Evolutionary conservation across 2,329 filamentous ascomycete genomes (phyloP).

Genomic region (Nemania diffusa): DNA sequence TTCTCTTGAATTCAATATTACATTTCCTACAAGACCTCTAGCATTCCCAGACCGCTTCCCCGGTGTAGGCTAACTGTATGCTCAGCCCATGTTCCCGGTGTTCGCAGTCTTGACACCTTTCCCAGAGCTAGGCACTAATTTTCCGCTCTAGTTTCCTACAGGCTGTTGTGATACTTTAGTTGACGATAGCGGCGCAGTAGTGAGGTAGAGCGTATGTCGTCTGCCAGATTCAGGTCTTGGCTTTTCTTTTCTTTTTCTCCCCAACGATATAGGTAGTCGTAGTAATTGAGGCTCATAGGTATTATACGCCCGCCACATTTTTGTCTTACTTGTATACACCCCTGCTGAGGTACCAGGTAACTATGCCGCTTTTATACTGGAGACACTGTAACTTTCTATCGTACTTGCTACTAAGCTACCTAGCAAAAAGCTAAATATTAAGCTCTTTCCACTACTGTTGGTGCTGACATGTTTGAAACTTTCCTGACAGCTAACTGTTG

Average conservation of each 20-base stretch:
- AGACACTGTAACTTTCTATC: background rate
- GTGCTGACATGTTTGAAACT: background rate
- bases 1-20: background rate
- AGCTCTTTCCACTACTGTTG: background rate
- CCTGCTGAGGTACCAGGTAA: background rate
- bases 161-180: background rate
- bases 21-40: background rate
- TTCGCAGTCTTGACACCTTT: background rate
- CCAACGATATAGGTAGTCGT: background rate
- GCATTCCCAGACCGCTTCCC: background rate
- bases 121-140: background rate
- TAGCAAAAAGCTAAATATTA: background rate
- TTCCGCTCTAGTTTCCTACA: background rate
- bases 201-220: background rate
- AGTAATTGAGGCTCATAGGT: background rate
- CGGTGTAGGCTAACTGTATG: background rate
- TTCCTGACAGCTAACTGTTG: background rate
- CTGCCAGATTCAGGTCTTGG: background rate
- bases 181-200: background rate
- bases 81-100: background rate
- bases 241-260: background rate
- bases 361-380: background rate
- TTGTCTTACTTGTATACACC: background rate
- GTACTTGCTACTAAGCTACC: background rate
- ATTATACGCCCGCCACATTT: background rate